A percentile compares a stretch with the other conserved stretches of the same genome.
phyloP scores from a whole-genome alignment of 2,329 filamentous ascomycete species.

The Neonectria hederae region DNA sequence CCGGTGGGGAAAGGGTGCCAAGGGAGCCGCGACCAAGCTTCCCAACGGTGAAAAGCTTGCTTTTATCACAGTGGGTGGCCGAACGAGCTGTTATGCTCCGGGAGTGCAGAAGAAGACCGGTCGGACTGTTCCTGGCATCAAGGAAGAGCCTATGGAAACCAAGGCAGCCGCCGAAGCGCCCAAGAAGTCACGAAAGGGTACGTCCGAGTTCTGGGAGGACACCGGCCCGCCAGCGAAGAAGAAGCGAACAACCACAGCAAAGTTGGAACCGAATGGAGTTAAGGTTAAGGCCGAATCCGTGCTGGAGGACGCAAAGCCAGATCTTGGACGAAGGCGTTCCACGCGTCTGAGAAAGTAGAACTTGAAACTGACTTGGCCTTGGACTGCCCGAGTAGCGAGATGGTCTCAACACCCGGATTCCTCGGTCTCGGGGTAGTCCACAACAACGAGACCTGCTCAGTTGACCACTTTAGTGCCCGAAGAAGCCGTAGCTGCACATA shows the following conservation, averaged over 20 bases:
- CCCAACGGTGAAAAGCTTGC: slow-evolving; percentile 87
- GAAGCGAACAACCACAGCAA: slow-evolving; percentile 32
- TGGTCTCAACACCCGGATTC: background rate
- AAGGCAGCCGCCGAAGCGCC: slow-evolving; percentile 35
- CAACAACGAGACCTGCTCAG: background rate
- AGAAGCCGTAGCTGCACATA: background rate
- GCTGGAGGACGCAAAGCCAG: slow-evolving; percentile 19
- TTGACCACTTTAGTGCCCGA: background rate
- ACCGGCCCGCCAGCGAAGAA: slow-evolving; percentile 41
- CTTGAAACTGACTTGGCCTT: background rate
- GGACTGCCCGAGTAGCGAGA: background rate
- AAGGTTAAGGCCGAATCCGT: slow-evolving; percentile 21
- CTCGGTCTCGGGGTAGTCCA: background rate
- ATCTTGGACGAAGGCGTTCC: slow-evolving; percentile 37
- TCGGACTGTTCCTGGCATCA: slow-evolving; percentile 51
- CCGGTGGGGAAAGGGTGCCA: slow-evolving; percentile 91
- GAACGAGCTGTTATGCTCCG: slow-evolving; percentile 90
- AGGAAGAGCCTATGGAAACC: slow-evolving; percentile 52
- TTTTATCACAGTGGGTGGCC: slow-evolving; percentile 87
- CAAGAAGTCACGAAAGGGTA: slow-evolving; percentile 39
- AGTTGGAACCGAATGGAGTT: slow-evolving; percentile 41
- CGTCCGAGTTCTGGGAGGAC: slow-evolving; percentile 36
- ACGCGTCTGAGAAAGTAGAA: slow-evolving; percentile 34
- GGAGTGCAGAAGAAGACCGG: slow-evolving; percentile 83
- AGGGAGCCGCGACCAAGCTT: slow-evolving; percentile 70